Evolutionary conservation across 192 early-diverging fungal species (phyloP), one percentile per base, ranked within the genome.

Genomic region (Coemansia nantahalensis): DNA sequence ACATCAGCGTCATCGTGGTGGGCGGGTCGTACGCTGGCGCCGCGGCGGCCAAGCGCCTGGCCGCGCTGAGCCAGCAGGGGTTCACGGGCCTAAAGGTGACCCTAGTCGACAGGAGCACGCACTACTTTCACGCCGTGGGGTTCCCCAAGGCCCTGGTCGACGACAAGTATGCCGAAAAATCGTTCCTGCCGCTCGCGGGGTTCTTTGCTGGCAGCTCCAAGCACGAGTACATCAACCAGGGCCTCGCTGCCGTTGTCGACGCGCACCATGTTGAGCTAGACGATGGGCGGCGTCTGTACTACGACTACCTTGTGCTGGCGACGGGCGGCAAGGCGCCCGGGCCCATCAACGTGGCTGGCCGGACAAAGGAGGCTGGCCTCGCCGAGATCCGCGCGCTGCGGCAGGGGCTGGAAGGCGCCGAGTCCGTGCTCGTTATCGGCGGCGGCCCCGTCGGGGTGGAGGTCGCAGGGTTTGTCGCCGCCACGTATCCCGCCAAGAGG

Each of bases 381-480:
- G 51, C 33, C 14, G 63, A 78, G 21, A 62, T 81, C 32, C 37
- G 31, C 4, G 28, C 39, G 44, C 51, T 69, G n/a, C 63, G 76
- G 6, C 34, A 38, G 7, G 70, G 67, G 8, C 33, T 86, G 23
- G 58, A 65, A 4, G 26, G 38, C 8, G 80, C 83, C 3, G 24
- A 64, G 19, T 56, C 74, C 1, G 54, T 84, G 33, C 44, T 86
- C 9, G 77, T 86, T 34, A 48, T 84, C 15, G 84, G 84, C 39
- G 84, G 83, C 24, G 84, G 84, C 3, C 64, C 83, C 5, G 79
- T 82, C 5, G 84, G 84, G 14, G 65, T 84, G 35, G 81, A 86
- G 50, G 53, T 80, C 1, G 81, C 81, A 9, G 82, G 83, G 5
- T 83, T 77, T 59, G 71, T 86, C 22, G 68, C 62, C 8, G 58